A percentile compares a stretch with the other conserved stretches of the same genome.
These are phyloP conservation scores for Testicularia cyperi DNA, from an alignment of 1,284 basidiomycete genomes.

Conservation along the genomic window DNA sequence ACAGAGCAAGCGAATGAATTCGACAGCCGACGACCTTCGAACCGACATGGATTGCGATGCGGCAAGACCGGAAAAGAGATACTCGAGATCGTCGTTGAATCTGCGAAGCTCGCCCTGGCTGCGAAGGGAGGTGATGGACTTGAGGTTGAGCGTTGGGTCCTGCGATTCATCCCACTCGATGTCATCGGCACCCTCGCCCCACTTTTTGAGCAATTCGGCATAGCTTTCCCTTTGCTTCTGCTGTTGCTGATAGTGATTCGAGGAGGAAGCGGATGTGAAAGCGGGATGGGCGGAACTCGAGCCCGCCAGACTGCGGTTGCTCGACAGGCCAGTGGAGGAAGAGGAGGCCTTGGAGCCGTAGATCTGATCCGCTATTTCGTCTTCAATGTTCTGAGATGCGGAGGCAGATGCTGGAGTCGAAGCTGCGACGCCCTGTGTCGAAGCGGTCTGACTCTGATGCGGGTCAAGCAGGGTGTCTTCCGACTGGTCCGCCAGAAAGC, in stretches of 20 bases:
- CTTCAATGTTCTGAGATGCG: slow-evolving; percentile 13
- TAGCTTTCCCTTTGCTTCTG: slow-evolving; percentile 30
- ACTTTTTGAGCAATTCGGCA: slow-evolving; percentile 37
- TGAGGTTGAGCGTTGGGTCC: slow-evolving; percentile 38
- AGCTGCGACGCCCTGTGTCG: not conserved
- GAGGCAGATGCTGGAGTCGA: not conserved
- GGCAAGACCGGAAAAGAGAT: slow-evolving; percentile 31
- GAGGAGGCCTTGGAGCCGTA: not conserved
- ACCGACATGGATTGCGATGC: slow-evolving; percentile 12
- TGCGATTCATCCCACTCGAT: slow-evolving; percentile 45
- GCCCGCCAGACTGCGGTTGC: not conserved
- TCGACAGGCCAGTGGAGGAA: not conserved
- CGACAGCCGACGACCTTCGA: slow-evolving; percentile 26
- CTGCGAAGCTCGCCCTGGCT: slow-evolving; percentile 32
- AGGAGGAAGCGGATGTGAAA: not conserved
- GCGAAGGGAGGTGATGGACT: slow-evolving; percentile 37
- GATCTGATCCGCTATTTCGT: slow-evolving; percentile 36
- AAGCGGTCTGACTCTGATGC: no score
- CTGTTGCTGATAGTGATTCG: no score
- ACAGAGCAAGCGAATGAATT: slow-evolving; percentile 28
- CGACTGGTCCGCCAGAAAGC: slow-evolving; percentile 30
- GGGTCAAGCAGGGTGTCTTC: slow-evolving; percentile 22
- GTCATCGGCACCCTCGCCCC: slow-evolving; percentile 37
- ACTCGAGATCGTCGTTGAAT: slow-evolving; percentile 43
- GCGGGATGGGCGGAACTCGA: not conserved